A percentile compares a stretch with the other conserved stretches of the same genome.
Conservation (phyloP, 139 green algal genomes). For the Edaphochlamys debaryana region DNA sequence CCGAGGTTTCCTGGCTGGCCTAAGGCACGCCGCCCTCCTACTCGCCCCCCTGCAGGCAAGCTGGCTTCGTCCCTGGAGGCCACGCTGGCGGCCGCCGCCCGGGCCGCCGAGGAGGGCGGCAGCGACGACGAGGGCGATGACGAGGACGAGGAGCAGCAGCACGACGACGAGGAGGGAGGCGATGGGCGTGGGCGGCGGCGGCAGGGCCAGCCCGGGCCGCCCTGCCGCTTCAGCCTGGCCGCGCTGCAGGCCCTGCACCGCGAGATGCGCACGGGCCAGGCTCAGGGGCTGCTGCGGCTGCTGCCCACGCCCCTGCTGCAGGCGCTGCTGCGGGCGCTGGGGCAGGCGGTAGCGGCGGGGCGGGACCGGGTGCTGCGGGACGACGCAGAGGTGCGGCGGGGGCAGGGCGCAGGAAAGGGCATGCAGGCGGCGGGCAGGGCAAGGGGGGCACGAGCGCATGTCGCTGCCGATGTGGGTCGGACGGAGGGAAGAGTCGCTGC, state of each 20-base stretch:
- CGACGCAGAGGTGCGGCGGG: slow-evolving; percentile 13
- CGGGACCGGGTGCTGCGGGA: not conserved
- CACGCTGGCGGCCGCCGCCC: not conserved
- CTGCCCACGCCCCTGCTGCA: not conserved
- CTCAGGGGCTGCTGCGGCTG: not conserved
- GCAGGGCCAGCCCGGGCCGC: not conserved
- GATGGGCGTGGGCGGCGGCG: no score
- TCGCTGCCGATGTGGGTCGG: no score
- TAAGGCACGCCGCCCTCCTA: no score
- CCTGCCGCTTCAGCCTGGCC: not conserved
- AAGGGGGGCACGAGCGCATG: no score
- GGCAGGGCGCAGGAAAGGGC: no score
- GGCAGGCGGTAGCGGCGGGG: not conserved
- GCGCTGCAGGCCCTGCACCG: not conserved
- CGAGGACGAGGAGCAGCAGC: not conserved
- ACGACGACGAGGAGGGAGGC: not conserved
- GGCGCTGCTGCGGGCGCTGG: not conserved
- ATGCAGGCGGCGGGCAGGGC: no score
- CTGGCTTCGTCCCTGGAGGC: not conserved
- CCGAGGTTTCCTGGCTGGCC: no score
- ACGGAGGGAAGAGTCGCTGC: no score
- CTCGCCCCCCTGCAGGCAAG: slow-evolving; percentile 16
- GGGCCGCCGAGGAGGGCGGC: not conserved
- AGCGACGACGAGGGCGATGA: not conserved
- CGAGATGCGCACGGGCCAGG: not conserved